These are phyloP conservation scores for Malus hybrid DNA, from an alignment of 331 rosid genomes.

Conservation along the genomic window DNA sequence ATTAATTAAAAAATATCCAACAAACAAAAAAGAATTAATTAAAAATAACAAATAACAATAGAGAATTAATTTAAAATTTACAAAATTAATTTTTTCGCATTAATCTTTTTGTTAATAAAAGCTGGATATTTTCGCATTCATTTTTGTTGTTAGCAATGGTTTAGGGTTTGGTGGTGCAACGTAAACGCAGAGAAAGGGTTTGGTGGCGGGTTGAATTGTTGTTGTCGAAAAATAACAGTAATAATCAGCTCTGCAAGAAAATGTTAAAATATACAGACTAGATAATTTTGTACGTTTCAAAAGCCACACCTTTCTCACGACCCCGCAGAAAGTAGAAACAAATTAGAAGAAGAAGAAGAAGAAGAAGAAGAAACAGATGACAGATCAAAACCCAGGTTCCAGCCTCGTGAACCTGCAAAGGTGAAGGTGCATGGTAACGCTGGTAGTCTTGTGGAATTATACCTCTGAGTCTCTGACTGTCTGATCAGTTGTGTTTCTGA, in stretches of 20 bases:
- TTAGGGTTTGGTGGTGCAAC: too few relatives aligned
- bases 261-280: not conserved
- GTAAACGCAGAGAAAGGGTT: too few relatives aligned
- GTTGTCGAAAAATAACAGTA: too few relatives aligned
- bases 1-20: too few relatives aligned
- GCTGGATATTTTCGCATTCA: too few relatives aligned
- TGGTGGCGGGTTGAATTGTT: too few relatives aligned
- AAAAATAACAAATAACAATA: too few relatives aligned
- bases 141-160: too few relatives aligned
- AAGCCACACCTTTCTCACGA: not conserved
- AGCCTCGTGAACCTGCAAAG: not conserved
- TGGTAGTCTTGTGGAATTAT: not conserved
- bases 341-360: not conserved
- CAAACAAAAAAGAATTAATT: too few relatives aligned
- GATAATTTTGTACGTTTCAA: not conserved
- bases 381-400: not conserved
- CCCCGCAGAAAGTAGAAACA: not conserved
- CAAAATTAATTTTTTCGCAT: too few relatives aligned
- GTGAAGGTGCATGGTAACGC: not conserved
- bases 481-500: not conserved
- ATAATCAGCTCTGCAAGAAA: not conserved
- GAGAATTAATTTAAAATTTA: too few relatives aligned
- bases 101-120: too few relatives aligned
- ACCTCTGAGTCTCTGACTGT: not conserved
- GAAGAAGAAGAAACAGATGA: not conserved